Conservation (phyloP, 2,329 filamentous ascomycete species). For the Penicillium sp. region DNA sequence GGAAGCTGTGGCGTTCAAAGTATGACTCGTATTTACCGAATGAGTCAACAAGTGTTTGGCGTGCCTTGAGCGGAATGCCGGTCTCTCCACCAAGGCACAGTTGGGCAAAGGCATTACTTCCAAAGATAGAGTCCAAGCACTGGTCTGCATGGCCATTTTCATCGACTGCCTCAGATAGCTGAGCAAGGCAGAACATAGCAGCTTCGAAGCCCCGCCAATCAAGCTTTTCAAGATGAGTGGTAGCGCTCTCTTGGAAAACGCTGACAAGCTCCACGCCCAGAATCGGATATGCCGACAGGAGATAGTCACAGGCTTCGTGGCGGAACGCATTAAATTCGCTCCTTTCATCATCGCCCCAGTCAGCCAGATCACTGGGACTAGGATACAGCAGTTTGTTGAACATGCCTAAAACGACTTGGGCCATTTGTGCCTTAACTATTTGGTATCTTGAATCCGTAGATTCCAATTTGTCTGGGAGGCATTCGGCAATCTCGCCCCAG, state of each 20-base stretch:
- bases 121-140: conserved; percentile 43
- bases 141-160: conserved; percentile 45
- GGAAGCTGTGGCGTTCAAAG: conserved; percentile 43
- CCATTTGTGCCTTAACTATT: conserved; percentile 39
- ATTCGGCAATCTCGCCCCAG: conserved; percentile 44
- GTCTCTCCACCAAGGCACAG: conserved; percentile 34
- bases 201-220: conserved; percentile 48
- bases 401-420: conserved; percentile 42
- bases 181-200: conserved; percentile 44
- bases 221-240: conserved; percentile 30
- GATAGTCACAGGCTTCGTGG: conserved; percentile 47
- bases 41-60: conserved; percentile 45
- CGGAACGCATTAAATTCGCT: conserved; percentile 46
- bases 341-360: conserved; percentile 46
- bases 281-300: conserved; percentile 45
- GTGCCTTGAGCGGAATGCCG: conserved; percentile 37
- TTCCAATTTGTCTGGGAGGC: conserved; percentile 34
- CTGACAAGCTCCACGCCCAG: conserved; percentile 44
- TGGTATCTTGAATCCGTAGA: conserved; percentile 27
- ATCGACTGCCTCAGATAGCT: conserved; percentile 47
- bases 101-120: conserved; percentile 35
- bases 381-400: conserved; percentile 46
- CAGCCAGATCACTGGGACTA: conserved; percentile 29
- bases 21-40: conserved; percentile 46
- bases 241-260: conserved; percentile 42